Evolutionary conservation across 2,329 filamentous ascomycete genomes (phyloP), one percentile per base, ranked within the genome.

Genomic region (Aspergillus sp.): DNA sequence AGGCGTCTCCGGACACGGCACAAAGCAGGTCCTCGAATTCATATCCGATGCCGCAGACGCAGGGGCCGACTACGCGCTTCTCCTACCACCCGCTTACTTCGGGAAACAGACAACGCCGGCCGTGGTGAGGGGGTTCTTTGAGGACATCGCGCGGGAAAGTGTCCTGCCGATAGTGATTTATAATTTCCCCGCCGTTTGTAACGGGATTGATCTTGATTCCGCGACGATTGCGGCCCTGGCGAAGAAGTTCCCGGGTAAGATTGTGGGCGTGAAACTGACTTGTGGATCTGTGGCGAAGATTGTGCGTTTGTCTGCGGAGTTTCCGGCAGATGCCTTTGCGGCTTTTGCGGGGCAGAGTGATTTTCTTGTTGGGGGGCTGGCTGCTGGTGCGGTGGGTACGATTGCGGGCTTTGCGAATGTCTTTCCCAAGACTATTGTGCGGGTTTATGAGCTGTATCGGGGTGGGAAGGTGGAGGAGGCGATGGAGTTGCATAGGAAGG

Each of bases 281-380:
- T 89, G 86, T 71, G 86, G 79, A 1, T 82, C 80, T 42, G 83
- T 86, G 19, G 84, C 81, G 34, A 87, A 87, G 72, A 83, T 85
- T 63, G 83, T 82, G 15, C 78, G 84, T 3, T 71, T 86, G 3
- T 75, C 81, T 2, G 81, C 79, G 30, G 74, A 75, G 15, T 79
- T 89, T 57, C 71, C 80, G 0, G 72, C 81, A 0, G 78, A 82
- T 2, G 70, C 79, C 8, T 92, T 92, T 67, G 83, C 86, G 2
- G 83, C 85, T 0, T 91, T 85, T 66, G 88, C 87, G 0, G 89
- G 89, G 0, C 88, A 91, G 74, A 85, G 84, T 2, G 89, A 91
- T 66, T 91, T 89, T 69, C 70, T 91, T 52, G 73, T 86, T 19
- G 82, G 79, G 2, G 83, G 82, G 0, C 63, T 86, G 8, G 77